phyloP scores from a whole-genome alignment of 306 rosid genomes.

The Trifolium dubium region DNA sequence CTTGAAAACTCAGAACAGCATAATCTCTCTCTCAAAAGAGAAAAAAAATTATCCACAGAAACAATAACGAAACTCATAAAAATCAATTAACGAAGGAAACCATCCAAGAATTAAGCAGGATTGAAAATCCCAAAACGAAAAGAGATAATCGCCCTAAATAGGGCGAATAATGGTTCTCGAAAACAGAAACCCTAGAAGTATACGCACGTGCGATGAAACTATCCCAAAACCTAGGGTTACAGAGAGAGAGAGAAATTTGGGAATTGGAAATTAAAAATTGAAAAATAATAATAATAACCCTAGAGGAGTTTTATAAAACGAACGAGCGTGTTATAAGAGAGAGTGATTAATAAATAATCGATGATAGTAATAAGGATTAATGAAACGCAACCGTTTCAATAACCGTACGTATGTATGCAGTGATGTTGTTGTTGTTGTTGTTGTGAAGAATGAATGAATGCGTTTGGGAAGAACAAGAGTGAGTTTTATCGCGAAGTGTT shows the following conservation, averaged over 20 bases:
- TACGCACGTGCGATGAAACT: slow-evolving; percentile 20
- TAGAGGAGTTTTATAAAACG: slow-evolving; percentile 47
- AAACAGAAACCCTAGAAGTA: slow-evolving; percentile 64
- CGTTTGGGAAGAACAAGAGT: slow-evolving; percentile 33
- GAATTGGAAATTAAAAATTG: slow-evolving; percentile 35
- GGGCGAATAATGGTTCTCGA: slow-evolving; percentile 34
- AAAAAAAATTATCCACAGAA: slow-evolving; percentile 8
- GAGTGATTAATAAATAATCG: not conserved
- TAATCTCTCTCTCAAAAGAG: slow-evolving; percentile 39
- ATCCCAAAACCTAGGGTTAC: slow-evolving; percentile 59
- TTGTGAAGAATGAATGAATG: no score
- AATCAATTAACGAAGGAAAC: slow-evolving; percentile 34
- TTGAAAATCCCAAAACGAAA: not conserved
- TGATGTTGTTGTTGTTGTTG: slow-evolving; percentile 35
- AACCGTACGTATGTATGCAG: slow-evolving; percentile 44
- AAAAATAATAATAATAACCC: slow-evolving; percentile 58
- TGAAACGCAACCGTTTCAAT: slow-evolving; percentile 62
- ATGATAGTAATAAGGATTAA: slow-evolving; percentile 26
- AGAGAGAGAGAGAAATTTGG: slow-evolving; percentile 24
- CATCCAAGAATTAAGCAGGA: slow-evolving; percentile 48
- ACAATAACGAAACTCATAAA: slow-evolving; percentile 39
- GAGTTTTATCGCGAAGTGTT: not conserved
- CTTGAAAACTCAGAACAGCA: slow-evolving; percentile 52
- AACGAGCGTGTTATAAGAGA: no score
- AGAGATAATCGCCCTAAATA: slow-evolving; percentile 52